Evolutionary conservation across 257 asterid genomes (phyloP), one percentile per base, ranked within the genome.

Genomic region (Solanum verrucosum): DNA sequence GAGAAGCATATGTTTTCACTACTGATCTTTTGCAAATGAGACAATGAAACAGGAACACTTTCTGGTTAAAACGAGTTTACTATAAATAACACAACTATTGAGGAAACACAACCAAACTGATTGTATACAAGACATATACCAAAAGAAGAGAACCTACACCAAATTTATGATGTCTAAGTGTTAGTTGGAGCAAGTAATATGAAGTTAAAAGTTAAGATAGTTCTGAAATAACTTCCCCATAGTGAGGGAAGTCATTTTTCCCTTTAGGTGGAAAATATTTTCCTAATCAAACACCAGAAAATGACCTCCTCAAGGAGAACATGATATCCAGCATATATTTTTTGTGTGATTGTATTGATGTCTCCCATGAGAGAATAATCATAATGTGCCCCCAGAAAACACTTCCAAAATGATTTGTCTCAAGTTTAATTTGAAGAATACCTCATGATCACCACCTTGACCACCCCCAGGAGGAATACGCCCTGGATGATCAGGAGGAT

Each of bases 381-480:
- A 74, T 74, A 74, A 20, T 1, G 9, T 15, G 25, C 65, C 65
- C 33, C 63, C 84, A 25, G n/a, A 79, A 79, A 60, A 79, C 65
- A 79, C 42, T 29, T 44, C 20, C 85, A 46, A 44, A 10, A 29
- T 81, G 42, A 46, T 16, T 44, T 79, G 15, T 11, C 84, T 44
- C 9, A 81, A 81, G 15, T 49, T 81, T 29, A 46, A 46, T 81
- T 46, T 81, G 90, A 87, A 86, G 13, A 79, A 68, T 97, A 97
- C 99, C 98, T 96, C 98, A 77, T 97, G 99, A 93, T 97, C 99
- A 89, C 99, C 99, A 86, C 98, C 99, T 95, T 97, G 99, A 90
- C 99, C 99, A 67, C 98, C 98, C 89, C 91, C 65, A 25, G 96
- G 96, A 87, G 99, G 99, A 90, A 97, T 96, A 83, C 20, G 91